phyloP scores from a whole-genome alignment of 305 asterid genomes.

The Plantago lanceolata region DNA sequence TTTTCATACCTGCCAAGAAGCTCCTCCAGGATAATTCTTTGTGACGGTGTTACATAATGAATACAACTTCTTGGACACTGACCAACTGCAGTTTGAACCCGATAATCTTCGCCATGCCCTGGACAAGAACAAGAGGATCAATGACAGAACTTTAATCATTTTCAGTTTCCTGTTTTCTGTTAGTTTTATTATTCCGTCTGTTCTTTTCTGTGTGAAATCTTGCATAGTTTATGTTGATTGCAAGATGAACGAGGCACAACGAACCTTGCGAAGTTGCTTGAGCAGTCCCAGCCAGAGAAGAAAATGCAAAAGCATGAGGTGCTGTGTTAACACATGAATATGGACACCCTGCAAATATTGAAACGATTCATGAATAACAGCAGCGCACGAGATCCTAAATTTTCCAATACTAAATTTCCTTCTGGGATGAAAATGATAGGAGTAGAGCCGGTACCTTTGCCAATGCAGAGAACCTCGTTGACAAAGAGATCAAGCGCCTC shows the following conservation, averaged over 20 bases:
- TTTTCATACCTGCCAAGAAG: conserved; percentile 54
- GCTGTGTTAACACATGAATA: conserved; percentile 82
- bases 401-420: not conserved
- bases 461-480: conserved; percentile 67
- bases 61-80: conserved; percentile 88
- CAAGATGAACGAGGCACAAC: not conserved
- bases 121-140: not conserved
- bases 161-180: not conserved
- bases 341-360: conserved; percentile 63
- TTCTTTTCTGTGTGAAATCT: too few species aligned
- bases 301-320: conserved; percentile 67
- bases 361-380: conserved; percentile 1
- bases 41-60: conserved; percentile 84
- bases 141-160: not conserved
- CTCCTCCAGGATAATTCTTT: conserved; percentile 79
- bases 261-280: conserved; percentile 73
- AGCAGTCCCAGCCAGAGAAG: conserved; percentile 68
- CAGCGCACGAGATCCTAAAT: too few species aligned
- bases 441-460: conserved; percentile 49
- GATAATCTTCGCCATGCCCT: conserved; percentile 65
- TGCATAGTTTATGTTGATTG: too few species aligned
- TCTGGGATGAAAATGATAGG: conserved; percentile 7
- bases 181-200: too few species aligned
- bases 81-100: conserved; percentile 63
- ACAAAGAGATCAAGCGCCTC: conserved; percentile 83